phyloP scores from a whole-genome alignment of 768 basidiomycete species.

The Cystobasidium ongulense region DNA sequence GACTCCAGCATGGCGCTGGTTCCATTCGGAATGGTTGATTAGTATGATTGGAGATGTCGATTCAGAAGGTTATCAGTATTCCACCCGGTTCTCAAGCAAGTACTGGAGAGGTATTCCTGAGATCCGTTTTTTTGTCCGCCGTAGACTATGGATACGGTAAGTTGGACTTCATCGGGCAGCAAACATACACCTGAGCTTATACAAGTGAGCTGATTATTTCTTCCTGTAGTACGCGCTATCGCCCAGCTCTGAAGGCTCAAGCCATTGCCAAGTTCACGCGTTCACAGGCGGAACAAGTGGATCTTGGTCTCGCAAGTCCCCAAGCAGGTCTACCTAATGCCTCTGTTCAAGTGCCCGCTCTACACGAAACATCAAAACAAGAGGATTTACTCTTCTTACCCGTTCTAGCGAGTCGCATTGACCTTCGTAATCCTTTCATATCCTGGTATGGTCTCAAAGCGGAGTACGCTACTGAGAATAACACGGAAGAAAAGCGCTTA shows the following conservation, averaged over 20 bases:
- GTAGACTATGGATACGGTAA: conserved; percentile 26
- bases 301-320: background rate
- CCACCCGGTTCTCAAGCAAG: conserved; percentile 19
- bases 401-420: background rate
- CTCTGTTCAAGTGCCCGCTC: background rate
- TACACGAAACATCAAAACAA: background rate
- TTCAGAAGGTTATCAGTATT: conserved; percentile 21
- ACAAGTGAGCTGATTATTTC: background rate
- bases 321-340: background rate
- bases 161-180: background rate
- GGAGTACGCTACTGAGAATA: background rate
- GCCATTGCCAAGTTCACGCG: background rate
- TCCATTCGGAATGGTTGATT: conserved; percentile 5
- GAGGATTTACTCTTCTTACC: background rate
- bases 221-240: background rate
- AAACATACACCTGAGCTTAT: background rate
- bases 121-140: conserved; percentile 27
- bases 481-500: background rate
- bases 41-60: conserved; percentile 29
- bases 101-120: conserved; percentile 12
- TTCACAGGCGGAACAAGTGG: background rate
- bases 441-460: background rate
- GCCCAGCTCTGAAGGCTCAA: background rate
- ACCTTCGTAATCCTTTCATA: conserved; percentile 26
- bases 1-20: conserved; percentile 21